Conservation (phyloP, 179 eudicot species). For the Pouteria campechiana region DNA sequence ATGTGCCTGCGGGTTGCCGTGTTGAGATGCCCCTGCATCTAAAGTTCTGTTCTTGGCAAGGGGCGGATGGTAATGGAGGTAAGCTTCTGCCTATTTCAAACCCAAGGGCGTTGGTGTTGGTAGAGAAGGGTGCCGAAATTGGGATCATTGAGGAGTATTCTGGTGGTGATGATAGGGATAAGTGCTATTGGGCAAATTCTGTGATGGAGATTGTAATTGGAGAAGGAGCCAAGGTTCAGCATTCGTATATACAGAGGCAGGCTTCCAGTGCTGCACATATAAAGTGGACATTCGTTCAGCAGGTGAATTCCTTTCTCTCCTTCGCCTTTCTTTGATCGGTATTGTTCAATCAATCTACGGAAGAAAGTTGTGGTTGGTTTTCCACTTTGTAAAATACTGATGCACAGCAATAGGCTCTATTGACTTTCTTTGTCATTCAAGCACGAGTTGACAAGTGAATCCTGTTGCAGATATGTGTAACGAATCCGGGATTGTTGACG, state of each 20-base stretch:
- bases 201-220: slow-evolving; percentile 66
- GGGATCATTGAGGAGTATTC: slow-evolving; percentile 68
- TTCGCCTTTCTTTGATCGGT: neutral
- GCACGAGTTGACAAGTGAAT: neutral
- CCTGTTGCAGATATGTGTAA: too few relatives aligned
- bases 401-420: too few relatives aligned
- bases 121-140: slow-evolving; percentile 90
- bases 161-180: slow-evolving; percentile 40
- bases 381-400: neutral
- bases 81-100: slow-evolving; percentile 64
- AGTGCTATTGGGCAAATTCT: slow-evolving; percentile 83
- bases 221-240: slow-evolving; percentile 68
- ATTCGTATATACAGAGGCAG: slow-evolving; percentile 79
- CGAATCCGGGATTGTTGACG: too few relatives aligned
- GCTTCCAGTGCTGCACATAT: slow-evolving; percentile 80
- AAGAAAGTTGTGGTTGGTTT: neutral
- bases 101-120: slow-evolving; percentile 81
- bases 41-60: slow-evolving; percentile 42
- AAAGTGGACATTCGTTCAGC: slow-evolving; percentile 86
- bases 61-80: slow-evolving; percentile 39
- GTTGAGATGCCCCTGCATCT: slow-evolving; percentile 61
- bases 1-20: slow-evolving; percentile 73
- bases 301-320: slow-evolving; percentile 33
- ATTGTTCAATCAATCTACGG: neutral
- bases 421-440: too few relatives aligned